These are phyloP conservation scores for Miamiensis avidus DNA, from an alignment of 169 alveolate genomes.

Conservation along the genomic window DNA sequence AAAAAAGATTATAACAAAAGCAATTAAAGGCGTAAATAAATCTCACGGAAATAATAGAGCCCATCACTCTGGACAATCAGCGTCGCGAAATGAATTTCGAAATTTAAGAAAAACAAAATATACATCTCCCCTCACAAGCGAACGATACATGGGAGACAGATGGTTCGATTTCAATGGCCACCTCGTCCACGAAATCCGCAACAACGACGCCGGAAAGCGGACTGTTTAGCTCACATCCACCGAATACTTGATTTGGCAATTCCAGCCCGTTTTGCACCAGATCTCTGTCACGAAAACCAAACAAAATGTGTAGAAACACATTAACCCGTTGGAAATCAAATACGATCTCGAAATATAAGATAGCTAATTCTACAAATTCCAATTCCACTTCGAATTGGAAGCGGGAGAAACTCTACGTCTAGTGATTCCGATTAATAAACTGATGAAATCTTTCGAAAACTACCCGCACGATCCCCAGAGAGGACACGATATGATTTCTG, in stretches of 20 bases:
- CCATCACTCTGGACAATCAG: no score
- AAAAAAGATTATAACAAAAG: not conserved
- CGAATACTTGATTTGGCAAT: not conserved
- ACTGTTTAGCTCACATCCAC: not conserved
- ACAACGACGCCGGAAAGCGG: not conserved
- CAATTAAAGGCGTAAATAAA: no score
- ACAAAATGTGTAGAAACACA: not conserved
- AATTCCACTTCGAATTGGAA: not conserved
- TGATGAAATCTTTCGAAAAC: constrained; percentile 39
- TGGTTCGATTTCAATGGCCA: not conserved
- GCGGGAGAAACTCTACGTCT: not conserved
- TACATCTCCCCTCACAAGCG: no score
- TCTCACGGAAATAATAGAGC: not conserved
- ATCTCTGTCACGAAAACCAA: not conserved
- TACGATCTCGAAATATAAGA: not conserved
- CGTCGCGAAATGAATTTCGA: not conserved
- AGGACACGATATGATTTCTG: constrained; percentile 41
- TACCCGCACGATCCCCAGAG: constrained; percentile 49
- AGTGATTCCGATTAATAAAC: constrained; percentile 21
- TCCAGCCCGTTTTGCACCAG: constrained; percentile 6
- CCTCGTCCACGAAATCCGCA: not conserved
- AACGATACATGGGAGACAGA: not conserved
- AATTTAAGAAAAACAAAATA: not conserved
- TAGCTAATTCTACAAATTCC: not conserved
- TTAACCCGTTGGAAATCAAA: no score